Conservation (phyloP, 805 yeast genomes). For the Candida vaughaniae region DNA sequence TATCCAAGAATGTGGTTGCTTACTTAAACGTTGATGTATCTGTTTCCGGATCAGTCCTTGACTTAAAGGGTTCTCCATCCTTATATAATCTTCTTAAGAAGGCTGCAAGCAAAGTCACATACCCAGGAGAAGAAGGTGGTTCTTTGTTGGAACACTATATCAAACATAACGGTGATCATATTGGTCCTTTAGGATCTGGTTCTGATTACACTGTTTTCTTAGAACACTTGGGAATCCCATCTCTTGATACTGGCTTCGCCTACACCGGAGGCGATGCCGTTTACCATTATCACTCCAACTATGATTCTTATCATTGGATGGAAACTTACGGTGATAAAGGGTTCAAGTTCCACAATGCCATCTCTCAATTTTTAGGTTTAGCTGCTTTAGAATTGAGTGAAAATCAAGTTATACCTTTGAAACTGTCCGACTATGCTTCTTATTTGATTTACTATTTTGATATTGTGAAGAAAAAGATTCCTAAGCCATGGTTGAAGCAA, state of each 20-base stretch:
- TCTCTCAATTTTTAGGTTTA: conserved; percentile 62
- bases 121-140: conserved; percentile 36
- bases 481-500: conserved; percentile 33
- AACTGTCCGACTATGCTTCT: conserved; percentile 46
- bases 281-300: conserved; percentile 57
- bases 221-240: conserved; percentile 65
- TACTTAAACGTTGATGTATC: conserved; percentile 54
- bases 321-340: conserved; percentile 51
- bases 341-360: conserved; percentile 50
- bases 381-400: conserved; percentile 54
- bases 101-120: conserved; percentile 48
- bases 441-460: conserved; percentile 40
- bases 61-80: conserved; percentile 56
- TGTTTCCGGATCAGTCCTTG: conserved; percentile 50
- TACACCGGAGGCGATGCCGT: conserved; percentile 42
- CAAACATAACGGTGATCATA: conserved; percentile 27
- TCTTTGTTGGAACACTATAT: conserved; percentile 51
- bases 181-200: conserved; percentile 47
- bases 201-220: conserved; percentile 62
- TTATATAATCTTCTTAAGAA: conserved; percentile 43
- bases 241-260: conserved; percentile 47
- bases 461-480: conserved; percentile 24
- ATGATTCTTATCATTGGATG: conserved; percentile 60
- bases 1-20: conserved; percentile 45
- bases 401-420: conserved; percentile 53